Conservation (phyloP, 768 basidiomycete genomes). For the Suillus spraguei region DNA sequence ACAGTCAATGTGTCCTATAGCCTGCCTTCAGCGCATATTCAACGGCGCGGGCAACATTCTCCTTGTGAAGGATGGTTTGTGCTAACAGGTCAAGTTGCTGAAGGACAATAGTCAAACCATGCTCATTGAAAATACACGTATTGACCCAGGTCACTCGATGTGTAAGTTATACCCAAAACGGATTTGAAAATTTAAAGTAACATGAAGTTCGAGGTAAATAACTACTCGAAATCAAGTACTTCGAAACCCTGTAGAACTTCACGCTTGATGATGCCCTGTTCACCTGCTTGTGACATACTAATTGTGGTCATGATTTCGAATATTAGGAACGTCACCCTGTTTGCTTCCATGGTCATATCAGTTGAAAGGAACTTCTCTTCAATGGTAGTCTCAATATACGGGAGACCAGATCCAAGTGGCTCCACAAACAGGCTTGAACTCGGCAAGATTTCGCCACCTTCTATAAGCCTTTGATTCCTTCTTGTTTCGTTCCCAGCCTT, state of each 20-base stretch:
- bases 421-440: neutral
- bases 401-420: neutral
- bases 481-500: neutral
- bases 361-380: neutral
- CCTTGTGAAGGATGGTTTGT: neutral
- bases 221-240: neutral
- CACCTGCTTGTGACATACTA: neutral
- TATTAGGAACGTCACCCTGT: neutral
- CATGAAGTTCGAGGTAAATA: neutral
- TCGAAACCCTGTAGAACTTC: neutral
- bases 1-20: slow-evolving; percentile 78
- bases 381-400: neutral
- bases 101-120: neutral
- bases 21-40: slow-evolving; percentile 74
- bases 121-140: neutral
- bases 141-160: neutral
- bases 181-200: neutral
- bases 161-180: neutral
- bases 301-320: neutral
- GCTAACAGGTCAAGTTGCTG: neutral
- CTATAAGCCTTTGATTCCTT: neutral
- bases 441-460: neutral
- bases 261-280: neutral
- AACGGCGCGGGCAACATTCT: slow-evolving; percentile 62
- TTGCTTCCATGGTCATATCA: neutral